Evolutionary conservation across 352 stramenopile genomes (phyloP).

Genomic region (Globisporangium recalcitrans): DNA sequence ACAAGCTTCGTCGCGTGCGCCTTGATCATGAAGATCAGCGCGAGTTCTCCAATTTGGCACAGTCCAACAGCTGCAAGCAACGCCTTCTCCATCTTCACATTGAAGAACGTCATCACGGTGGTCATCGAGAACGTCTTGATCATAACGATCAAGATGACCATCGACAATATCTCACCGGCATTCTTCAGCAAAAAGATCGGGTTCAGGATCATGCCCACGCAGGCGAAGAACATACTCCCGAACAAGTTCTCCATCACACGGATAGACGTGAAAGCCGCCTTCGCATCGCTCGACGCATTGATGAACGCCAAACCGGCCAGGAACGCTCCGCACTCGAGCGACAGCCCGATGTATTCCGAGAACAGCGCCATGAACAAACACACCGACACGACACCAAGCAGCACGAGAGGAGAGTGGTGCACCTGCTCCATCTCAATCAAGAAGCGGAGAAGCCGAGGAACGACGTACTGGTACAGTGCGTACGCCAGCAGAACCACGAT

Average conservation of each 20-base stretch:
- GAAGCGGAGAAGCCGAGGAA: conserved; percentile 66
- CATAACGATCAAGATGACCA: conserved; percentile 70
- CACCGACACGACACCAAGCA: conserved; percentile 80
- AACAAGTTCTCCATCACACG: conserved; percentile 87
- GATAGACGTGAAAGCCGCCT: conserved; percentile 76
- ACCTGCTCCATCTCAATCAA: conserved; percentile 77
- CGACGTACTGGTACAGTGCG: conserved; percentile 66
- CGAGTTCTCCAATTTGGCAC: conserved; percentile 81
- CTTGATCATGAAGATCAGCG: conserved; percentile 90
- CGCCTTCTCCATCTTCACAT: conserved; percentile 68
- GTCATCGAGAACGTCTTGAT: conserved; percentile 80
- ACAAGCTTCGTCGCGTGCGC: conserved; percentile 79
- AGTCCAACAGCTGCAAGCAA: conserved; percentile 66
- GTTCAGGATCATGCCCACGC: conserved; percentile 85
- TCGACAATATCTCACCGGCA: conserved; percentile 69
- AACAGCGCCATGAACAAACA: conserved; percentile 84
- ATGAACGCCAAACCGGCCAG: conserved; percentile 78
- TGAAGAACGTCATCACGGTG: conserved; percentile 76
- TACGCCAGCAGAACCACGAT: conserved; percentile 64
- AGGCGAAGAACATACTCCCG: conserved; percentile 87
- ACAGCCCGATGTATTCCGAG: conserved; percentile 76
- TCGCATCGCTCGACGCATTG: conserved; percentile 53
- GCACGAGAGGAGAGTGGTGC: conserved; percentile 67
- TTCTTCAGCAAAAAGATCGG: conserved; percentile 79
- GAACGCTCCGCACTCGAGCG: conserved; percentile 80